These are phyloP conservation scores for Termitomyces sp. DNA, from an alignment of 768 basidiomycete genomes.

Conservation along the genomic window DNA sequence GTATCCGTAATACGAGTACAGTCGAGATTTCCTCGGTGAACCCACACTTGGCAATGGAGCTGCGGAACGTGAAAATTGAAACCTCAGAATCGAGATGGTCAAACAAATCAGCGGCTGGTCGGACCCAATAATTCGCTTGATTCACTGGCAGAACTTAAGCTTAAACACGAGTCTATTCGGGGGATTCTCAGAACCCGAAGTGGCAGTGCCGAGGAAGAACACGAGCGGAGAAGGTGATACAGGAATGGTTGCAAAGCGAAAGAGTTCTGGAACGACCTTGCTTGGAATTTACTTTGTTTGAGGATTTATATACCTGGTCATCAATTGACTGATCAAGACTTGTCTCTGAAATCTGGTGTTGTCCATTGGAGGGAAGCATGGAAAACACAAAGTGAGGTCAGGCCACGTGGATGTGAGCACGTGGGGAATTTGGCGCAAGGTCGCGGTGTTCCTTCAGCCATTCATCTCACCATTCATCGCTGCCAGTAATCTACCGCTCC, in stretches of 20 bases:
- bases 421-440: not conserved
- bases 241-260: conserved; percentile 3
- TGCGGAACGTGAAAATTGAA: not conserved
- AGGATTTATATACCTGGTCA: too few relatives aligned
- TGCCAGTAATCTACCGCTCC: conserved; percentile 1
- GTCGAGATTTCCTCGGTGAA: not conserved
- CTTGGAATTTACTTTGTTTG: not conserved
- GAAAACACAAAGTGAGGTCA: not conserved
- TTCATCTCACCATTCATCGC: conserved; percentile 8
- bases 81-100: too few relatives aligned
- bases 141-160: too few relatives aligned
- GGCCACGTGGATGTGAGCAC: not conserved
- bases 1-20: not conserved
- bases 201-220: too few relatives aligned
- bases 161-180: too few relatives aligned
- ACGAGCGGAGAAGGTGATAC: conserved; percentile 4
- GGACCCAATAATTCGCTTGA: too few relatives aligned
- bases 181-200: too few relatives aligned
- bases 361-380: not conserved
- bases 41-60: not conserved
- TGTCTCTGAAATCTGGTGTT: not conserved
- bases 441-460: not conserved
- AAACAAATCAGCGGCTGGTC: too few relatives aligned
- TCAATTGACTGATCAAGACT: not conserved
- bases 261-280: conserved; percentile 1